Percentiles rank a stretch among this genome's conserved stretches.
These are phyloP conservation scores for Lepidium africanum DNA, from an alignment of 345 rosid genomes.

Conservation along the genomic window DNA sequence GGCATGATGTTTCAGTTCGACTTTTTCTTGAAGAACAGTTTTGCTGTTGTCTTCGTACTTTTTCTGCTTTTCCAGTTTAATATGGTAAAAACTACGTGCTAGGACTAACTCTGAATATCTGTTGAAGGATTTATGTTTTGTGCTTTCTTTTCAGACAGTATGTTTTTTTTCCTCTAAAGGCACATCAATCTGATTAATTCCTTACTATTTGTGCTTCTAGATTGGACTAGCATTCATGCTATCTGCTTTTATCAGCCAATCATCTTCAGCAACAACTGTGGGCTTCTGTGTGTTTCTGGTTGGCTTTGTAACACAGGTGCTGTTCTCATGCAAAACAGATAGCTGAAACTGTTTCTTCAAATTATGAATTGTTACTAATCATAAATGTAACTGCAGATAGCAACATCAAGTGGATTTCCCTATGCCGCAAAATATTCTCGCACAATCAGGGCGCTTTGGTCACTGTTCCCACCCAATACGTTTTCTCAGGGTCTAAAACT, in stretches of 20 bases:
- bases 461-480: slow-evolving; percentile 88
- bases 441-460: slow-evolving; percentile 48
- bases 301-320: slow-evolving; percentile 78
- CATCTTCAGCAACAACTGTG: slow-evolving; percentile 66
- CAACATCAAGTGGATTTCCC: slow-evolving; percentile 58
- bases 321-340: slow-evolving; percentile 12
- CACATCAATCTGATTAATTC: not conserved
- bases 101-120: not conserved
- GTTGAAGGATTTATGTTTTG: not conserved
- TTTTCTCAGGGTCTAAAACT: slow-evolving; percentile 49
- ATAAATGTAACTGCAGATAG: slow-evolving; percentile 40
- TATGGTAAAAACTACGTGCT: slow-evolving; percentile 46
- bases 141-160: not conserved
- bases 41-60: slow-evolving; percentile 58
- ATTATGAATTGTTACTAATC: slow-evolving; percentile 7
- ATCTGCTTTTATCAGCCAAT: slow-evolving; percentile 76
- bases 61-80: slow-evolving; percentile 83
- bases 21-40: slow-evolving; percentile 81
- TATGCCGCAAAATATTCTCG: slow-evolving; percentile 27
- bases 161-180: not conserved
- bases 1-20: slow-evolving; percentile 95
- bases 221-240: slow-evolving; percentile 76
- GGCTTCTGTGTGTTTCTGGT: slow-evolving; percentile 76
- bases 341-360: not conserved
- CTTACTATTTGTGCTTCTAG: slow-evolving; percentile 34